phyloP scores from a whole-genome alignment of 352 stramenopile genomes.

The Phytophthora chlamydospora region DNA sequence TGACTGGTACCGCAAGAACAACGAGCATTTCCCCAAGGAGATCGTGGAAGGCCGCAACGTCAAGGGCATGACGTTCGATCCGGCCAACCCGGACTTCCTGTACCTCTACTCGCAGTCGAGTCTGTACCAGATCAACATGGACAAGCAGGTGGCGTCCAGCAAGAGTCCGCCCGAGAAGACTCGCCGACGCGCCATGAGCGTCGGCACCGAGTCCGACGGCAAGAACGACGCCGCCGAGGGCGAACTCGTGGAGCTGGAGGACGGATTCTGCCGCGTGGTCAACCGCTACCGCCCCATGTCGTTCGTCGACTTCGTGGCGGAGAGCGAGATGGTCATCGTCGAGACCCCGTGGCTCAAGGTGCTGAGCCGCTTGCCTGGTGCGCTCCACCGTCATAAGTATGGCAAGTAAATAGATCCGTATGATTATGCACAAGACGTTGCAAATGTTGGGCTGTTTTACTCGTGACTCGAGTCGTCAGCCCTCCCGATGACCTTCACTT shows the following conservation, averaged over 20 bases:
- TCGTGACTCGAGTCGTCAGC: constrained; percentile 20
- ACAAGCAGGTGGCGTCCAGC: constrained; percentile 31
- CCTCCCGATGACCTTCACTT: constrained; percentile 53
- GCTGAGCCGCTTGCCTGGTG: constrained; percentile 76
- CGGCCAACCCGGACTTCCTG: constrained; percentile 71
- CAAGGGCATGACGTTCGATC: constrained; percentile 84
- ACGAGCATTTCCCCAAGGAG: constrained; percentile 76
- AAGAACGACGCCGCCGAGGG: constrained; percentile 64
- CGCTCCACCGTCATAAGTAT: constrained; percentile 88
- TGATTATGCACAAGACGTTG: constrained; percentile 24
- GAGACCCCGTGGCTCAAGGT: constrained; percentile 90
- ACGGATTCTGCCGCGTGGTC: constrained; percentile 77
- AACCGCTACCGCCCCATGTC: constrained; percentile 86
- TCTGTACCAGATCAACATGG: constrained; percentile 88
- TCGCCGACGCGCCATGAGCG: constrained; percentile 54
- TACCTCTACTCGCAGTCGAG: constrained; percentile 85
- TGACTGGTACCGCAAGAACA: constrained; percentile 73
- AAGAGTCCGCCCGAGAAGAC: constrained; percentile 55
- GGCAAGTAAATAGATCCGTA: constrained; percentile 72
- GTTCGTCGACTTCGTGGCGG: constrained; percentile 82
- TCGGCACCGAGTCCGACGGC: constrained; percentile 64
- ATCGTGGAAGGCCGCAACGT: constrained; percentile 76
- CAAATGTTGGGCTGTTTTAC: neutral
- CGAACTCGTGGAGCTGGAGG: constrained; percentile 62
- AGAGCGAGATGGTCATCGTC: constrained; percentile 80